A percentile compares a stretch with the other conserved stretches of the same genome.
Evolutionary conservation across 495 filamentous ascomycete genomes (phyloP).

Genomic region (Penicillium parvum): DNA sequence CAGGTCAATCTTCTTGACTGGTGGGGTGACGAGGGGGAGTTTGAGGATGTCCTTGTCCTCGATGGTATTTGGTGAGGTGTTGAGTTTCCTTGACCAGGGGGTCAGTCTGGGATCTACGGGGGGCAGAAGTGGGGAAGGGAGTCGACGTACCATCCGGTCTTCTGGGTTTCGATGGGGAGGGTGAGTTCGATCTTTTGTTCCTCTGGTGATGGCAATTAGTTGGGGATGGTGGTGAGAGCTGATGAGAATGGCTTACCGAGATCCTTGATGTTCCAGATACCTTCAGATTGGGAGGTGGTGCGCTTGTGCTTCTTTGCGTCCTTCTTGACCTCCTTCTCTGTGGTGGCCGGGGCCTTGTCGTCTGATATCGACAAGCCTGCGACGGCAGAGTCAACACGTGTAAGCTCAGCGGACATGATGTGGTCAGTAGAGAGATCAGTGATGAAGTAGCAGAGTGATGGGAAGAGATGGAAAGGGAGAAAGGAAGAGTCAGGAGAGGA

Average conservation of each 20-base stretch:
- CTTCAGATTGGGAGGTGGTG: slow-evolving; percentile 57
- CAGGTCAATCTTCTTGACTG: slow-evolving; percentile 89
- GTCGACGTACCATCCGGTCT: slow-evolving; percentile 73
- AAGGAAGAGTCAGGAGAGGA: slow-evolving; percentile 18
- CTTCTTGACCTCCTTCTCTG: slow-evolving; percentile 41
- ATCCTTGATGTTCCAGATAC: slow-evolving; percentile 76
- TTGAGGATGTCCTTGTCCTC: slow-evolving; percentile 80
- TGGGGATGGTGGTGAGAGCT: background rate
- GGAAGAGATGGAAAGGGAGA: slow-evolving; percentile 21
- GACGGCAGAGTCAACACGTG: slow-evolving; percentile 84
- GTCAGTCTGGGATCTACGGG: slow-evolving; percentile 5
- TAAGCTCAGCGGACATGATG: slow-evolving; percentile 66
- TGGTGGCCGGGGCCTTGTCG: slow-evolving; percentile 42
- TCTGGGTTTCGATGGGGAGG: slow-evolving; percentile 84
- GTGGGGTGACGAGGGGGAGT: slow-evolving; percentile 71
- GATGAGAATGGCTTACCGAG: slow-evolving; percentile 55
- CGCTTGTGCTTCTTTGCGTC: slow-evolving; percentile 58
- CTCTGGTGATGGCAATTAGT: slow-evolving; percentile 49
- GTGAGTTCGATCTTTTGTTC: slow-evolving; percentile 66
- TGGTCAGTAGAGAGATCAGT: slow-evolving; percentile 7
- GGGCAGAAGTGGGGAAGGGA: background rate
- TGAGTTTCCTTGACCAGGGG: slow-evolving; percentile 68
- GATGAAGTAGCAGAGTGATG: slow-evolving; percentile 9
- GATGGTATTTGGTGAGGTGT: slow-evolving; percentile 69
- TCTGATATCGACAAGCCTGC: slow-evolving; percentile 68